Evolutionary conservation across 2,329 filamentous ascomycete genomes (phyloP), one percentile per base, ranked within the genome.

Genomic region (Fusarium sp.): DNA sequence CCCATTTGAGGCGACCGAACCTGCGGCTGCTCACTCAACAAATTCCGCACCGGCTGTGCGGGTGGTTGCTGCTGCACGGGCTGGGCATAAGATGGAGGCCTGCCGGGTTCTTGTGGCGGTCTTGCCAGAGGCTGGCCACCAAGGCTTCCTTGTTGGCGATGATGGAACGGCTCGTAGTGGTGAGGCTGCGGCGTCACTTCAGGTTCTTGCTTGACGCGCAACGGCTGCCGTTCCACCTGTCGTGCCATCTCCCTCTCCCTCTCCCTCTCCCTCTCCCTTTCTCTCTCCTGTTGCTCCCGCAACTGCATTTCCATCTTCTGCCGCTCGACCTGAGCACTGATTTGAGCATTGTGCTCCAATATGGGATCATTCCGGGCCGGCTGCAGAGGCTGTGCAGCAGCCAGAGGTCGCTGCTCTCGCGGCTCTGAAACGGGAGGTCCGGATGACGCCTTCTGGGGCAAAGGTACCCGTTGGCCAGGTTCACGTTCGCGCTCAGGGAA

Each of bases 121-220:
- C 87, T 86, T 36, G 73, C 71, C 52, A 85, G 77, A 7, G 82
- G 73, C 23, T 81, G 77, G 5, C 80, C 78, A 16, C 80, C 78
- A 30, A 78, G 79, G 28, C 83, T 82, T 41, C 79, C 75, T 50
- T 81, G 78, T 41, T 80, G 80, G 16, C 80, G 81, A 55, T 82
- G 78, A 16, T 78, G 76, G 58, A 82, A 87, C 0, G 80, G 77
- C 40, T 88, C 86, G 62, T 83, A 85, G 39, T 82, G 84, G 60
- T 80, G 81, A 37, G 79, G 80, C 12, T 75, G 76, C 12, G 74
- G 69, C n/a, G 76, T 74, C 46, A 81, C 70, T 48, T 88, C 86
- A 4, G 82, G 82, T 68, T 88, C 87, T 67, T 87, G 85, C 75
- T 88, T 88, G 50, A 87, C 73, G 13, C 77, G 74, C 60, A 80